A percentile compares a stretch with the other conserved stretches of the same genome.
Evolutionary conservation across 140 eudicot genomes (phyloP).

Genomic region (Ambrosia hybrid): DNA sequence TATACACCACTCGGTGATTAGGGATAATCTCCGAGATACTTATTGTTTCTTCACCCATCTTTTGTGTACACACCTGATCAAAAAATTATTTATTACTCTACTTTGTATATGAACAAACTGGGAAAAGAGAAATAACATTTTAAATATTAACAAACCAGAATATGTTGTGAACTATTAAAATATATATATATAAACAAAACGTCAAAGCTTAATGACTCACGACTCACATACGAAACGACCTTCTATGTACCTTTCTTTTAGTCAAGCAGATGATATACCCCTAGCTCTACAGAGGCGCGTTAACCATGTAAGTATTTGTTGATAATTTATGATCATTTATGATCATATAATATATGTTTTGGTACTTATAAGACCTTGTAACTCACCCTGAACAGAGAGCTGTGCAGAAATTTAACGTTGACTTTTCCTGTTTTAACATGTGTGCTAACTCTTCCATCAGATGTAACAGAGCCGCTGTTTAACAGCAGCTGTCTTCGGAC

Average conservation of each 20-base stretch:
- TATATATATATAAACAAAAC: not conserved
- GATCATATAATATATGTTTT: not conserved
- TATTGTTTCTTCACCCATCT: too few species aligned
- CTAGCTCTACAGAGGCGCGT: conserved; percentile 58
- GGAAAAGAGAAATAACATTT: too few species aligned
- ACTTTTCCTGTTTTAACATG: conserved; percentile 88
- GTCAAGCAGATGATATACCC: conserved; percentile 83
- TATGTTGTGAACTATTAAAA: not conserved
- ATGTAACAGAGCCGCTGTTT: conserved; percentile 36
- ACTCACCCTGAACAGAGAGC: conserved; percentile 97
- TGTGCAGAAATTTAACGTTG: conserved; percentile 79
- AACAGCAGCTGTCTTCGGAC: too few species aligned
- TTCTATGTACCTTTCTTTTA: conserved; percentile 76
- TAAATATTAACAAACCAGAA: not conserved
- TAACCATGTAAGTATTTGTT: not conserved
- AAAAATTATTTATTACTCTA: too few species aligned
- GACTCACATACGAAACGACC: conserved; percentile 72
- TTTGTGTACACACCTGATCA: too few species aligned
- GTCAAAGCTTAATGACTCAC: conserved; percentile 28
- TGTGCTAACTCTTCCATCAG: conserved; percentile 68
- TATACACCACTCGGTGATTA: too few species aligned
- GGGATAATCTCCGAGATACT: too few species aligned
- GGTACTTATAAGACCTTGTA: not conserved
- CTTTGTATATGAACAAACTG: too few species aligned
- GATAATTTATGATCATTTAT: not conserved